A percentile compares a stretch with the other conserved stretches of the same genome.
Conservation (phyloP, 192 early-diverging fungal genomes). For the Coemansia sp. region DNA sequence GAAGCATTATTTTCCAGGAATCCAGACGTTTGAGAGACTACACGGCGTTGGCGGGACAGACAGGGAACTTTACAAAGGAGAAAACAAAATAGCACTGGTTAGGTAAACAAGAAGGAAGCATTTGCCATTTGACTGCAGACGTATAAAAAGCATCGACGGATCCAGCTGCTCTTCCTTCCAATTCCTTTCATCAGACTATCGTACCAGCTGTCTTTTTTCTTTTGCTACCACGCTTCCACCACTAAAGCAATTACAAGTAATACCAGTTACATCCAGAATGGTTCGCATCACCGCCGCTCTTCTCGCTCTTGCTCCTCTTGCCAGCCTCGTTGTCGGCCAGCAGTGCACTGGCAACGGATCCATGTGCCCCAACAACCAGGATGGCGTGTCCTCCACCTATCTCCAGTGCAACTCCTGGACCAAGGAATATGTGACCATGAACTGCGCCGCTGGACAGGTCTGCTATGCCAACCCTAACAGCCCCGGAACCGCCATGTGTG, state of each 20-base stretch:
- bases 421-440: constrained; percentile 25
- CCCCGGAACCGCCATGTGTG: constrained; percentile 45
- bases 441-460: constrained; percentile 48
- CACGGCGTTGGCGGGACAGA: not conserved
- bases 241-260: not conserved
- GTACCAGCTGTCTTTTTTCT: constrained; percentile 6
- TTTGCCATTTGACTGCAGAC: not conserved
- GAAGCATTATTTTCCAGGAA: not conserved
- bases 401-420: constrained; percentile 55
- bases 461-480: constrained; percentile 57
- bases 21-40: constrained; percentile 3
- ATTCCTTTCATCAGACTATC: not conserved
- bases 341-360: constrained; percentile 50
- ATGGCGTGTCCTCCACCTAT: constrained; percentile 53
- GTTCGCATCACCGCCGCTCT: constrained; percentile 33
- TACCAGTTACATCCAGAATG: constrained; percentile 20
- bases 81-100: not conserved
- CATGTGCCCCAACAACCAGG: constrained; percentile 49
- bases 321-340: constrained; percentile 22
- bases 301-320: constrained; percentile 24
- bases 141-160: not conserved
- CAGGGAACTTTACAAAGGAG: not conserved
- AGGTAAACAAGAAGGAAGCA: not conserved
- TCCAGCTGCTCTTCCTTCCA: constrained; percentile 1
- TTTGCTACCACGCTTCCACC: not conserved